phyloP scores from a whole-genome alignment of 441 rosid species.

The Breynia disticha region DNA sequence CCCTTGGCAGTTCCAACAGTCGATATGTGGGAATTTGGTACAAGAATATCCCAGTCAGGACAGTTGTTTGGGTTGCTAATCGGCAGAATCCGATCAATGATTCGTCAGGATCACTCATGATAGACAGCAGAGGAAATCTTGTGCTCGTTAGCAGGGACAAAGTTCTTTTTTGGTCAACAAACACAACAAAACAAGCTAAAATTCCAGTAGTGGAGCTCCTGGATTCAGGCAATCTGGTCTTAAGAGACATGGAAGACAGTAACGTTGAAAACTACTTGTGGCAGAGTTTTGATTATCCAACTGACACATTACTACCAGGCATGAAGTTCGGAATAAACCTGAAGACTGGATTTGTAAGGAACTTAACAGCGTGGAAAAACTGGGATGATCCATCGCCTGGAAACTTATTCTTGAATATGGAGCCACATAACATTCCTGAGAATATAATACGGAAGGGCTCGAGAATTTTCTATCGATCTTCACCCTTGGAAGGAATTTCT shows the following conservation, averaged over 20 bases:
- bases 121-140: background rate
- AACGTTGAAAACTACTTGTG: background rate
- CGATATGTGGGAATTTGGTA: slow-evolving; percentile 11
- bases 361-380: background rate
- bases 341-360: background rate
- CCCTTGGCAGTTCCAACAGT: background rate
- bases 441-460: no score
- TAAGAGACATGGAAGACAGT: background rate
- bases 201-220: background rate
- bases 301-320: background rate
- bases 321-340: background rate
- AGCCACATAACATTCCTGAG: background rate
- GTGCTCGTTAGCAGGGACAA: background rate
- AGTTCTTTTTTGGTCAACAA: slow-evolving; percentile 3
- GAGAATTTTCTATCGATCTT: no score
- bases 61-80: slow-evolving; percentile 17
- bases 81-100: slow-evolving; percentile 4
- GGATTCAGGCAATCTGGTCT: background rate
- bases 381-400: background rate
- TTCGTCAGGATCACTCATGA: background rate
- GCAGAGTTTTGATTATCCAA: background rate
- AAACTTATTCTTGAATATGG: background rate
- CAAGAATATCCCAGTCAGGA: background rate
- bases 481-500: no score
- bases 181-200: background rate